Base-by-base conservation (phyloP, 2,329 filamentous ascomycete species). In the Zarea fungicola region DNA sequence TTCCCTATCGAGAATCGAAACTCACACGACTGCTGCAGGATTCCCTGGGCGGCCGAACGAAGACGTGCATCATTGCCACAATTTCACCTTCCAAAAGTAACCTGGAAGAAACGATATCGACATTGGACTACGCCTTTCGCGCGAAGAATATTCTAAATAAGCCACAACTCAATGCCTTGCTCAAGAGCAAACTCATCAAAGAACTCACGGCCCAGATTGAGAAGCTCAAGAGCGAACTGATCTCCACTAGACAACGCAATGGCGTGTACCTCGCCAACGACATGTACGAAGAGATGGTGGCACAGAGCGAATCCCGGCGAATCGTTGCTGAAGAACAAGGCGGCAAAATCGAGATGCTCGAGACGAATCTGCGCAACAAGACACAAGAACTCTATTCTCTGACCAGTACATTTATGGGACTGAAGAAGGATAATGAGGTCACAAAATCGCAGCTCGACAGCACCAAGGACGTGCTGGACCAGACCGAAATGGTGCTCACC, bases 141-240 rank as follows among this genome's bases (percentile, higher is more conserved):
- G 93, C 93, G 14, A 99, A 99, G 74, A 97, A 99, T 58, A 99
- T 99, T 60, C 87, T 89, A 42, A 99, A 99, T 68, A 96, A 96
- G 68, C 95, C 93, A 1, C 93, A 99, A 62, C 78, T 95, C 59
- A 99, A 97, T 67, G 87, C 89, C 42, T 80, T 89, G 62, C 82
- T 97, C 55, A 99, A 97, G 69, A 95, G 93, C 69, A 96, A 89
- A 3, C 69, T 99, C 11, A 76, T 99, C 10, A 85, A 81, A 52
- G 93, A 99, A 56, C 96, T 96, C 55, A 93, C 92, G 0, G 74
- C 78, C 21, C 93, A 99, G 63, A 96, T 99, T 44, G 90, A 99
- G 65, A 93, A 89, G 63, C 75, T 99, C 29, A 96, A 95, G 73
- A 88, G 86, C 57, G 93, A 99, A 63, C 75, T 99, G 13, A 95